phyloP scores from a whole-genome alignment of 495 filamentous ascomycete genomes.

The Xylaria palmicola region DNA sequence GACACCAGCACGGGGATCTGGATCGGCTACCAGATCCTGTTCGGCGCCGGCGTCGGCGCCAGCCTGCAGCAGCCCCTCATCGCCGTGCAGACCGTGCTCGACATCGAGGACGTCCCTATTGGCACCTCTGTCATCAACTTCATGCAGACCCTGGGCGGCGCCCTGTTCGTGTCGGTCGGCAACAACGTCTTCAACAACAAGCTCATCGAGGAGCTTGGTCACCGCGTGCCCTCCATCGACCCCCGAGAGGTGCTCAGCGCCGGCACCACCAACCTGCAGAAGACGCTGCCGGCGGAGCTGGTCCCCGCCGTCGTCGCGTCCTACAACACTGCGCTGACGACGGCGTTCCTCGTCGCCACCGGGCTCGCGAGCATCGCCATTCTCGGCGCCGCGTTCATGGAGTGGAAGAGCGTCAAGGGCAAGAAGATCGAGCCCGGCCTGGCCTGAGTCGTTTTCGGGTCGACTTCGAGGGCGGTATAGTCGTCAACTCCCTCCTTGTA shows the following conservation, averaged over 20 bases:
- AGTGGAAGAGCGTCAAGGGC: conserved; percentile 85
- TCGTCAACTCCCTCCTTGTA: not conserved
- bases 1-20: conserved; percentile 57
- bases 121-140: conserved; percentile 69
- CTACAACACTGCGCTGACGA: conserved; percentile 68
- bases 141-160: conserved; percentile 67
- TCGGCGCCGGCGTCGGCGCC: conserved; percentile 67
- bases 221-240: conserved; percentile 52
- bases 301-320: conserved; percentile 59
- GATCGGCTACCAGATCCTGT: conserved; percentile 76
- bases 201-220: conserved; percentile 56
- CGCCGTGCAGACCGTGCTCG: conserved; percentile 66
- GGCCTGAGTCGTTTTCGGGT: conserved; percentile 39
- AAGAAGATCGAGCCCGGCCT: conserved; percentile 68
- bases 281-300: conserved; percentile 40
- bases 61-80: conserved; percentile 69
- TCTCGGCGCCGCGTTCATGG: conserved; percentile 58
- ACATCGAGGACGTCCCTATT: conserved; percentile 59
- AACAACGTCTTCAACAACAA: conserved; percentile 78
- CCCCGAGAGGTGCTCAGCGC: conserved; percentile 49
- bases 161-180: conserved; percentile 71
- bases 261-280: conserved; percentile 68
- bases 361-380: conserved; percentile 62
- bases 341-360: conserved; percentile 67
- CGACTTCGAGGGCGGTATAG: no score